A percentile compares a stretch with the other conserved stretches of the same genome.
Evolutionary conservation across 2,329 filamentous ascomycete species (phyloP).

Genomic region (Aspergillus sp.): DNA sequence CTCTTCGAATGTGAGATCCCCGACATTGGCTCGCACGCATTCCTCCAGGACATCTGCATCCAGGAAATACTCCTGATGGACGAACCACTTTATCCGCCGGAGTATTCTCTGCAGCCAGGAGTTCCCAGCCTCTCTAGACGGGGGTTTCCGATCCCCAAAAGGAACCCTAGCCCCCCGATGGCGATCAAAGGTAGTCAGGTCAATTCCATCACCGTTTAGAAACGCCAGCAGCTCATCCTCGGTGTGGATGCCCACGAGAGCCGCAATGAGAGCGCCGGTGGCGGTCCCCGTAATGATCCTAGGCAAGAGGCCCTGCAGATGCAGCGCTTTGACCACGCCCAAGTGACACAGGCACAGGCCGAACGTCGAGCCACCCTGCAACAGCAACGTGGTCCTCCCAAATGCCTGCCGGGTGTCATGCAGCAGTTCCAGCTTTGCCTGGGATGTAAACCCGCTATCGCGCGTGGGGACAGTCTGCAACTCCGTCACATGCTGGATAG

Average conservation of each 20-base stretch:
- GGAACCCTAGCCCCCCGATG: slow-evolving; percentile 18
- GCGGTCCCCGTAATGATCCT: slow-evolving; percentile 86
- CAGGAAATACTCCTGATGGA: slow-evolving; percentile 69
- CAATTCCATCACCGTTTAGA: slow-evolving; percentile 68
- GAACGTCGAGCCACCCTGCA: slow-evolving; percentile 87
- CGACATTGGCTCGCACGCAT: slow-evolving; percentile 74
- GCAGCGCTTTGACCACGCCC: slow-evolving; percentile 80
- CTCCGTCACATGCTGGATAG: slow-evolving; percentile 64
- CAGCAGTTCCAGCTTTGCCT: slow-evolving; percentile 75
- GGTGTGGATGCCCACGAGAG: slow-evolving; percentile 76
- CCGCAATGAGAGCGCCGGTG: slow-evolving; percentile 81
- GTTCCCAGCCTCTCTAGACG: slow-evolving; percentile 21
- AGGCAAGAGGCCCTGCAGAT: slow-evolving; percentile 69
- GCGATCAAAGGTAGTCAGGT: slow-evolving; percentile 66
- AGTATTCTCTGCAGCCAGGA: slow-evolving; percentile 50
- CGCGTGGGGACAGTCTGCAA: slow-evolving; percentile 50
- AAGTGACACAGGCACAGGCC: slow-evolving; percentile 82
- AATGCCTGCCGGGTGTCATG: slow-evolving; percentile 83
- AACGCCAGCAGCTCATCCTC: slow-evolving; percentile 73
- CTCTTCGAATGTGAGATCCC: slow-evolving; percentile 86
- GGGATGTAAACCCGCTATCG: slow-evolving; percentile 51
- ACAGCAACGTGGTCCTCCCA: slow-evolving; percentile 71
- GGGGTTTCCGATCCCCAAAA: slow-evolving; percentile 2
- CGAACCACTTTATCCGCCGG: slow-evolving; percentile 59
- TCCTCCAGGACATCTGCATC: slow-evolving; percentile 74